phyloP scores from a whole-genome alignment of 345 rosid species.

The Citrus australasica region DNA sequence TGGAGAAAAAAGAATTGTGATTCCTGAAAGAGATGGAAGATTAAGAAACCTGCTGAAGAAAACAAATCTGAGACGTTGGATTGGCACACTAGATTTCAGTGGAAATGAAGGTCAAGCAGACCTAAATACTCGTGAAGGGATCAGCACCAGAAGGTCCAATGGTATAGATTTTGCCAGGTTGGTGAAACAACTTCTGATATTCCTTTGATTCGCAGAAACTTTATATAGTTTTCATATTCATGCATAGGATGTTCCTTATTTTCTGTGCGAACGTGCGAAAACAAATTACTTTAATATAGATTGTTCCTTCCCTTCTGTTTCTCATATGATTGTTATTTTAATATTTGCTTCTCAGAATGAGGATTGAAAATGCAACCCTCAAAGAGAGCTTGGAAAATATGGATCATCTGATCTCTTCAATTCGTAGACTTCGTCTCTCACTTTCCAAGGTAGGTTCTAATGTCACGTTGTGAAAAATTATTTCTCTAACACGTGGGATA shows the following conservation, averaged over 20 bases:
- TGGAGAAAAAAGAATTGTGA: slow-evolving; percentile 29
- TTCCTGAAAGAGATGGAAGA: slow-evolving; percentile 65
- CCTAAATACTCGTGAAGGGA: slow-evolving; percentile 29
- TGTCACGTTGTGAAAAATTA: neutral
- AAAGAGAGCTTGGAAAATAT: slow-evolving; percentile 82
- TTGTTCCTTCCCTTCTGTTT: slow-evolving; percentile 7
- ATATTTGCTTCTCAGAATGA: slow-evolving; percentile 49
- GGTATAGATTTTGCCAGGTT: slow-evolving; percentile 78
- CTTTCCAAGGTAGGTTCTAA: slow-evolving; percentile 59
- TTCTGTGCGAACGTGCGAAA: neutral
- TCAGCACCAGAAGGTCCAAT: slow-evolving; percentile 26
- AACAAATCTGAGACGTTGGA: slow-evolving; percentile 81
- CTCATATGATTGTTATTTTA: neutral
- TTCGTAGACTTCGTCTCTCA: slow-evolving; percentile 77
- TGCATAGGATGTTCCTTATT: neutral
- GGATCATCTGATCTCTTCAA: slow-evolving; percentile 71
- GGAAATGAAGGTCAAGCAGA: slow-evolving; percentile 44
- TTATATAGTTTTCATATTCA: slow-evolving; percentile 10
- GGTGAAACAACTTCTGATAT: slow-evolving; percentile 9
- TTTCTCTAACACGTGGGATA: neutral
- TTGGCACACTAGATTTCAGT: slow-evolving; percentile 43
- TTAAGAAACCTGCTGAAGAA: slow-evolving; percentile 74
- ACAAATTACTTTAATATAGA: neutral
- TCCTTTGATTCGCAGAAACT: slow-evolving; percentile 1
- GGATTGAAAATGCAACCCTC: slow-evolving; percentile 86